phyloP scores from a whole-genome alignment of 148 eudicot genomes.

The Talinum fruticosum region DNA sequence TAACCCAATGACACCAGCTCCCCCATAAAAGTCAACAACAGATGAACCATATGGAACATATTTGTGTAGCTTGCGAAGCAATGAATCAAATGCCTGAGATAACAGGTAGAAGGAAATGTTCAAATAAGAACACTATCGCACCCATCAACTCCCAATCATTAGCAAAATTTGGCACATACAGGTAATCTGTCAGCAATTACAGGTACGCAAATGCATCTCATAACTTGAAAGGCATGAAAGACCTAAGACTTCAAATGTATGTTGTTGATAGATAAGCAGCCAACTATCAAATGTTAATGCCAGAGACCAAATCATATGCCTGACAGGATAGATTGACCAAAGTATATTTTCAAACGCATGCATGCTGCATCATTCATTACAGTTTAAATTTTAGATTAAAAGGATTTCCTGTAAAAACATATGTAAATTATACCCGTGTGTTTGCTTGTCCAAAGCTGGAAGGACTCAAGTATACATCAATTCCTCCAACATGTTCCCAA shows the following conservation, averaged over 20 bases:
- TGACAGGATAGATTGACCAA: background rate
- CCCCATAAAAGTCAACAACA: conserved; percentile 91
- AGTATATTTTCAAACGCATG: background rate
- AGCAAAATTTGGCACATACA: background rate
- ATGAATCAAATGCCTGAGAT: conserved; percentile 87
- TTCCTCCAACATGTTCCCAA: conserved; percentile 97
- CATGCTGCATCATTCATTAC: background rate
- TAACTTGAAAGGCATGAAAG: background rate
- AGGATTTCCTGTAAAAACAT: background rate
- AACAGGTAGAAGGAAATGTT: background rate
- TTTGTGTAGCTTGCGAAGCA: conserved; percentile 79
- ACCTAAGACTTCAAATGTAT: background rate
- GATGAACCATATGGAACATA: conserved; percentile 83
- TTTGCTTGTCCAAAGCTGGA: conserved; percentile 98
- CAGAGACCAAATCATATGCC: background rate
- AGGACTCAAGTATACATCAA: conserved; percentile 86
- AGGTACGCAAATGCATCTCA: background rate
- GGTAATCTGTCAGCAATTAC: background rate
- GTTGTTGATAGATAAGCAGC: background rate
- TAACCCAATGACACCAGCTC: conserved; percentile 96
- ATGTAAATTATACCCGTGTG: conserved; percentile 62
- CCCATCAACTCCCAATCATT: background rate
- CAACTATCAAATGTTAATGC: background rate
- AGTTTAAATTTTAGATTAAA: no score
- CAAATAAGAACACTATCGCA: background rate